Evolutionary conservation across 2,329 filamentous ascomycete genomes (phyloP).

Genomic region (Aspergillus uvarum): DNA sequence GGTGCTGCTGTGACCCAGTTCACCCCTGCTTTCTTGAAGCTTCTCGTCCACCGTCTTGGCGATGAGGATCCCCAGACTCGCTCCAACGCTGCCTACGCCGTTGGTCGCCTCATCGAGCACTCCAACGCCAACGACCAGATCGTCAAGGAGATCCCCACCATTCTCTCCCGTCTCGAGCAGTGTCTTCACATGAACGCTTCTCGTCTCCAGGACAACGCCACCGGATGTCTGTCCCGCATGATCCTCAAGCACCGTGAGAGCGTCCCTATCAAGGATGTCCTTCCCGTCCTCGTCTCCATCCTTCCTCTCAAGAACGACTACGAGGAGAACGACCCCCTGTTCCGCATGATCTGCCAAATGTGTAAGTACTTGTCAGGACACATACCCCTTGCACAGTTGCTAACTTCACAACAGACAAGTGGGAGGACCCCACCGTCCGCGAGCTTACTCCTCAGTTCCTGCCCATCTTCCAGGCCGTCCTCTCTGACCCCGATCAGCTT

Average conservation of each 20-base stretch:
- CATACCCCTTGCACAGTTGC: background rate
- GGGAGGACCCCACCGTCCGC: constrained; percentile 47
- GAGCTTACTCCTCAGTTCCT: constrained; percentile 48
- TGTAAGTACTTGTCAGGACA: constrained; percentile 56
- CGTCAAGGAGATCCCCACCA: constrained; percentile 70
- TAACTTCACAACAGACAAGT: constrained; percentile 40
- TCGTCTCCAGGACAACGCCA: constrained; percentile 87
- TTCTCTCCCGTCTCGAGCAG: constrained; percentile 83
- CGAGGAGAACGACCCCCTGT: constrained; percentile 94
- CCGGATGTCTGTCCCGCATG: constrained; percentile 87
- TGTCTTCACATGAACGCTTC: constrained; percentile 75
- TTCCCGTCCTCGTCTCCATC: constrained; percentile 74
- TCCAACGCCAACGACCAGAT: constrained; percentile 74
- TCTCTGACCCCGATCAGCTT: constrained; percentile 47
- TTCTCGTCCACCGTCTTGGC: constrained; percentile 79
- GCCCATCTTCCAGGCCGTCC: constrained; percentile 49
- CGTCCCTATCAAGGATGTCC: constrained; percentile 75
- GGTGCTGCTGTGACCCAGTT: constrained; percentile 76
- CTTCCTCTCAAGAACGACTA: constrained; percentile 90
- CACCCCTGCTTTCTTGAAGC: constrained; percentile 72
- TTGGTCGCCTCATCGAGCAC: constrained; percentile 79
- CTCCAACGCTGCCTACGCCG: constrained; percentile 91
- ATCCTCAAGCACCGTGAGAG: constrained; percentile 83
- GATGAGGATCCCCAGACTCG: constrained; percentile 91
- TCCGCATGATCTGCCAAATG: constrained; percentile 82